Base-by-base conservation (phyloP, 2,329 filamentous ascomycete genomes). In the Pseudopithomyces chartarum region DNA sequence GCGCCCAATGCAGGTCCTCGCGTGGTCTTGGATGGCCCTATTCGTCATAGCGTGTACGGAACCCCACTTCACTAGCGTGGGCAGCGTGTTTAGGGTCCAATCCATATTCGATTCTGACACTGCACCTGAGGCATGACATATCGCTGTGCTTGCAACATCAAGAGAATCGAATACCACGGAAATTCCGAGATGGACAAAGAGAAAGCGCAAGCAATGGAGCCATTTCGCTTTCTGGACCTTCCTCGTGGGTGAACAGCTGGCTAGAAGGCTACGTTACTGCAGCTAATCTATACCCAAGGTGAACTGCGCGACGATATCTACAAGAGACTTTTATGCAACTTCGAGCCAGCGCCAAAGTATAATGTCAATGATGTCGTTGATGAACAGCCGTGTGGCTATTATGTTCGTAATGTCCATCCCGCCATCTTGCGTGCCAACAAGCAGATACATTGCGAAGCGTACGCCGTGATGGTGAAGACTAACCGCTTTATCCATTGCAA, bases 401-500 rank as follows among this genome's bases (percentile, higher is more conserved):
- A 22, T 15, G 45, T 47, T 13, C 45, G 45, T 17, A 47, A n/a
- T 6, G 36, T 47, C 22, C 45, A 47, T 11, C 7, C 45, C 11
- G 32, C 32, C 19, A 47, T 47, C 15, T 11, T 47, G 32, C 45
- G 32, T 17, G 32, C 10, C 32, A 47, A 38, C 29, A 22, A 36
- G 32, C 45, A 47, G 19, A 8, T 47, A 2, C 19, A 47, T 22
- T 17, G n/a, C 19, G 45, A 47, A 17, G 45, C 45, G 17, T 47
- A 47, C 19, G 32, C 32, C 20, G 15, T 36, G 3, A 36, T 47
- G 45, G 45, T 47, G 15, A 47, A 47, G 19, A 47, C 32, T 11
- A 47, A 47, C 32, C 45, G 32, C 32, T 47, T 47, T 19, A 23
- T 47, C 45, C 45, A 47, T 32, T 20, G 33, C 32, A 47, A 47